Base-by-base conservation (phyloP, 108 stramenopile species). In the Pelagomonas calceolata region DNA sequence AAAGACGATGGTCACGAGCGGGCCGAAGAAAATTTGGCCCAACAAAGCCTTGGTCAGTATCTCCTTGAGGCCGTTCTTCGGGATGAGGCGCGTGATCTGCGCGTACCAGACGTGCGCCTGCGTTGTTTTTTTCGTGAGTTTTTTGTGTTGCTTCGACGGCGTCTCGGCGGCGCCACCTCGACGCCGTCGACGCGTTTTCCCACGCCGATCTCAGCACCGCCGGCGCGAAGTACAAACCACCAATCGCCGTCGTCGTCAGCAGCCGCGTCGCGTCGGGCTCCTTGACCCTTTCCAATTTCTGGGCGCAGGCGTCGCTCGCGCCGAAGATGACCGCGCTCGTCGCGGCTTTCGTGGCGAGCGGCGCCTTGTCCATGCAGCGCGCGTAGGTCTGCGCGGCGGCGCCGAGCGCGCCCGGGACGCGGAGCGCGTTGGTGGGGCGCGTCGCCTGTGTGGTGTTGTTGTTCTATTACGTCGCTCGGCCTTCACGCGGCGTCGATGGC, bases 11-110 rank as follows among this genome's bases (percentile, higher is more conserved):
- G 87, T 93, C 72, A 93, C 91, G 68, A 80, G 73, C 15, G 92
- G 92, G 16, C 92, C 92, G 73, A 93, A 93, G 36, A 93, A 60
- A 30, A 90, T 37, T 79, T 93, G 92, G 68, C 92, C 92, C 76
- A 84, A 72, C 30, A 81, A 78, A 17, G 92, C 92, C 73, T 93
- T 93, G 72, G 83, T 77, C 31, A 93, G 65, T 4, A 90, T 90
- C 5, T 85, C 85, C 18, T 72, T 35, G 3, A 93, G 77, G 4
- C 81, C 74, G 5, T 39, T 63, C 10, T 0, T n/a, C 12, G 63
- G 74, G 36, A 92, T 70, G 32, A 88, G 33, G 64, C 67, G 30
- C 68, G 89, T 90, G 31, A 93, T 86, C 72, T 63, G 67, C 15
- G 84, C 81, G 66, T 91, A 93, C 92, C 92, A 93, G 35, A 74